A percentile compares a stretch with the other conserved stretches of the same genome.
Conservation (phyloP, 345 rosid species). For the Iberis pinnata region DNA sequence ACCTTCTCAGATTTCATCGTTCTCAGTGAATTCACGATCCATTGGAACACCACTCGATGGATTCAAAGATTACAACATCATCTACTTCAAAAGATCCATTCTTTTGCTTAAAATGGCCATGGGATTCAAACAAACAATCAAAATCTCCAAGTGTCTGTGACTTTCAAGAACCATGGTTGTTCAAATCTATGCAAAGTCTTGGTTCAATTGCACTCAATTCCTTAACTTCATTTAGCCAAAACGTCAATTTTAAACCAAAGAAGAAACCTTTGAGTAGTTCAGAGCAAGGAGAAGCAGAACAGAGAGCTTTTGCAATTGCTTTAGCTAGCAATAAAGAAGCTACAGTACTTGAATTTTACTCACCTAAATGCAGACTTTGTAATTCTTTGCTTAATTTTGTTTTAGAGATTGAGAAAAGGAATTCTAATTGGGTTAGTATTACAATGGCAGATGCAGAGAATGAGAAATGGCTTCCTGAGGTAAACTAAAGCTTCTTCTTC, state of each 20-base stretch:
- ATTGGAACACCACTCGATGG: no score
- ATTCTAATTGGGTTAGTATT: conserved; percentile 66
- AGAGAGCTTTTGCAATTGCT: conserved; percentile 72
- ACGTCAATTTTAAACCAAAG: conserved; percentile 3
- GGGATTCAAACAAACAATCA: conserved; percentile 43
- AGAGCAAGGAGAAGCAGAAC: conserved; percentile 90
- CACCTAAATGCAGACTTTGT: conserved; percentile 82
- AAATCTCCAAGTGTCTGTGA: conserved; percentile 39
- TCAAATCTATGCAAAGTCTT: conserved; percentile 59
- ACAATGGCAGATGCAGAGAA: conserved; percentile 95
- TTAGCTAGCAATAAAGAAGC: conserved; percentile 74
- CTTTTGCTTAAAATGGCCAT: conserved; percentile 77
- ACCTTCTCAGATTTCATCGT: not conserved
- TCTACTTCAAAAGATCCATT: conserved; percentile 37
- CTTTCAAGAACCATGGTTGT: conserved; percentile 62
- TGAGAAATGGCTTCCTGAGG: conserved; percentile 95
- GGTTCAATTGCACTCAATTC: conserved; percentile 56
- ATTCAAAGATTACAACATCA: conserved; percentile 24
- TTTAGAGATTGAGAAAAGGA: conserved; percentile 60
- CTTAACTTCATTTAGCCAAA: conserved; percentile 28
- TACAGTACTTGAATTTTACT: conserved; percentile 79
- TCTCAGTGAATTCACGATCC: not conserved
- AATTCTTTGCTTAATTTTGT: conserved; percentile 66
- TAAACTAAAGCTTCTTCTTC: conserved; percentile 7
- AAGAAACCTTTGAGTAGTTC: conserved; percentile 37